Evolutionary conservation across 2,329 filamentous ascomycete species (phyloP), one percentile per base, ranked within the genome.

Genomic region (Escovopsis sp.): DNA sequence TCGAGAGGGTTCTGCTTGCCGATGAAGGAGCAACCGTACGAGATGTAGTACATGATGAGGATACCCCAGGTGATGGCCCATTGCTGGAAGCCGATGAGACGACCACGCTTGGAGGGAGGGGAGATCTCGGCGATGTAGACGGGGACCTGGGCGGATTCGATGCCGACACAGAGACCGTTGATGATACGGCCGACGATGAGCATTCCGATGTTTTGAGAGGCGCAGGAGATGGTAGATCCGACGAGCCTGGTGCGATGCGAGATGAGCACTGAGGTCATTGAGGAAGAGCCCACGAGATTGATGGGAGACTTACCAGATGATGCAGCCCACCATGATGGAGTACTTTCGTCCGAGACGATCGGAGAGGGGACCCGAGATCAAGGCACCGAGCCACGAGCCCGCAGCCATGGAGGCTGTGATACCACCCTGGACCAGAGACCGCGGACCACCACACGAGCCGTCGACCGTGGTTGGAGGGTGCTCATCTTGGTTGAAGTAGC

Each of bases 21-120:
- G 47, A 84, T 73, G 55, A 70, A 77, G 43, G 72, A 75, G 57
- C 73, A 76, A 19, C 77, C 82, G 53, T 79, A 73, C 19, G 72
- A 71, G 57, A 82, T 73, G 55, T 77, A 79, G 64, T 80, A 82
- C 76, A 81, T 81, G 62, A 80, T 77, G 49, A 81, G 56, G 49
- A 81, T 81, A 45, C 59, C 59, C 58, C 59, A 82, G 43, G 81
- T 83, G 48, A 87, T 85, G 39, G 80, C 78, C 67, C 80, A 81
- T 57, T 86, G 82, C 58, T 86, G 81, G 42, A 75, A 71, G 43
- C 79, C 77, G 26, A 87, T 80, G 38, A 87, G 80, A 59, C 30
- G 72, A 26, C 80, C 80, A 47, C 80, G 73, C 42, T 61, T 58
- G 4, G 71, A 70, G 36, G 72, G 72, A 9, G 54, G 50, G 4